These are phyloP conservation scores for Rhodotorula sp. DNA, from an alignment of 1,284 basidiomycete species.

Conservation along the genomic window DNA sequence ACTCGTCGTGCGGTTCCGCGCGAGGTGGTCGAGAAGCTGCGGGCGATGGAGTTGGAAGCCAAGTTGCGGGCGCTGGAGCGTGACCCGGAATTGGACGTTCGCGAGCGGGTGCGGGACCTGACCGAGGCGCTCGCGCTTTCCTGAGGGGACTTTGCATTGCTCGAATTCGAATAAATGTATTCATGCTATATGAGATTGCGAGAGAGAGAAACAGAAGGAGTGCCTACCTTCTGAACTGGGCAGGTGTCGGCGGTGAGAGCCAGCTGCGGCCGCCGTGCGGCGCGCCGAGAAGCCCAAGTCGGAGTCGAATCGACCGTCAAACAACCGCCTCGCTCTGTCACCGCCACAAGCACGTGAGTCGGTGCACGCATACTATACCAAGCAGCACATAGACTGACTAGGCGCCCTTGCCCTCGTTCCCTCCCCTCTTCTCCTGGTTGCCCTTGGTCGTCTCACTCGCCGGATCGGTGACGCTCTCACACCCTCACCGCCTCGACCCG, in stretches of 20 bases:
- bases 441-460: background rate
- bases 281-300: too few relatives aligned
- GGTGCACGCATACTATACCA: too few relatives aligned
- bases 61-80: slow-evolving; percentile 36
- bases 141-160: background rate
- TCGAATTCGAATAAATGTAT: too few relatives aligned
- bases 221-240: too few relatives aligned
- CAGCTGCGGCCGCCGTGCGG: too few relatives aligned
- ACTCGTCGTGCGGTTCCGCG: slow-evolving; percentile 11
- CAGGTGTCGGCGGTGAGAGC: too few relatives aligned
- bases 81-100: slow-evolving; percentile 40
- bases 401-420: background rate
- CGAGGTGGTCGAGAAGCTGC: slow-evolving; percentile 37
- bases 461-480: background rate
- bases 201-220: too few relatives aligned
- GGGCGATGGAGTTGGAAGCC: slow-evolving; percentile 38
- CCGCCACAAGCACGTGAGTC: too few relatives aligned
- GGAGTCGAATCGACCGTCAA: too few relatives aligned
- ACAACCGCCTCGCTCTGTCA: too few relatives aligned
- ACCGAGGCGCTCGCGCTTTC: slow-evolving; percentile 25
- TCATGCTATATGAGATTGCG: too few relatives aligned
- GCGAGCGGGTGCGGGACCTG: slow-evolving; percentile 43
- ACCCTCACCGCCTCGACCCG: too few relatives aligned
- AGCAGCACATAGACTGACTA: background rate
- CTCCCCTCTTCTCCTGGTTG: background rate